A percentile compares a stretch with the other conserved stretches of the same genome.
Conservation (phyloP, 768 basidiomycete genomes). For the Pleurotus tuoliensis region DNA sequence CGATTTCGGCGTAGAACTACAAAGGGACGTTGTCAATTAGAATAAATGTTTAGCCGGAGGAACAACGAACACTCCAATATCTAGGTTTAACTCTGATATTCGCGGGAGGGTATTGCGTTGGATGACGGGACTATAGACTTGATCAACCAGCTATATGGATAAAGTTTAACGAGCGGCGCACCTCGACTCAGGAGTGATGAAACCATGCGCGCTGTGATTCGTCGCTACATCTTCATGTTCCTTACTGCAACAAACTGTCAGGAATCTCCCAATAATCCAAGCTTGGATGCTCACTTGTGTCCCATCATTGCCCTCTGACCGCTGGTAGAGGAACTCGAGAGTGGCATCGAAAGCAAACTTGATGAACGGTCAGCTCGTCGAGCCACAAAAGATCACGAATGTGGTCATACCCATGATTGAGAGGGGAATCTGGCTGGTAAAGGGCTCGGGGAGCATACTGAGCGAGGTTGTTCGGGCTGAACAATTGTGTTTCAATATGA, state of each 20-base stretch:
- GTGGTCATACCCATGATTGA: constrained; percentile 18
- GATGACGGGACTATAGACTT: constrained; percentile 16
- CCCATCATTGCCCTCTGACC: constrained; percentile 13
- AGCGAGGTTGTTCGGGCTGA: constrained; percentile 25
- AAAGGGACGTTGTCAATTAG: too few species aligned
- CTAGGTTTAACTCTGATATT: not conserved
- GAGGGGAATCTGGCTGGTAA: constrained; percentile 25
- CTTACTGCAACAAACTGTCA: constrained; percentile 12
- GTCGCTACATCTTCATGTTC: constrained; percentile 17
- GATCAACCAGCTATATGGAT: constrained; percentile 5
- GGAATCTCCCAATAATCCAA: not conserved
- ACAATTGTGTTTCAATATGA: not conserved
- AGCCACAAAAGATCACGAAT: constrained; percentile 7
- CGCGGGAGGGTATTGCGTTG: constrained; percentile 18
- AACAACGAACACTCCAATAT: not conserved
- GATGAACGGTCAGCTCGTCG: constrained; percentile 8
- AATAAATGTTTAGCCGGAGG: too few species aligned
- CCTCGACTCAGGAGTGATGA: constrained; percentile 47
- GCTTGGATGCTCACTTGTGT: constrained; percentile 13
- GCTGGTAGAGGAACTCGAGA: constrained; percentile 7
- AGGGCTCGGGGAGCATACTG: constrained; percentile 18
- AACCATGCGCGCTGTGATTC: constrained; percentile 27
- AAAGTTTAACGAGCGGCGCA: constrained; percentile 12
- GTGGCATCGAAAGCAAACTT: constrained; percentile 13
- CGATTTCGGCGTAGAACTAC: not conserved